phyloP scores from a whole-genome alignment of 169 alveolate species.

The Perkinsus chesapeaki region DNA sequence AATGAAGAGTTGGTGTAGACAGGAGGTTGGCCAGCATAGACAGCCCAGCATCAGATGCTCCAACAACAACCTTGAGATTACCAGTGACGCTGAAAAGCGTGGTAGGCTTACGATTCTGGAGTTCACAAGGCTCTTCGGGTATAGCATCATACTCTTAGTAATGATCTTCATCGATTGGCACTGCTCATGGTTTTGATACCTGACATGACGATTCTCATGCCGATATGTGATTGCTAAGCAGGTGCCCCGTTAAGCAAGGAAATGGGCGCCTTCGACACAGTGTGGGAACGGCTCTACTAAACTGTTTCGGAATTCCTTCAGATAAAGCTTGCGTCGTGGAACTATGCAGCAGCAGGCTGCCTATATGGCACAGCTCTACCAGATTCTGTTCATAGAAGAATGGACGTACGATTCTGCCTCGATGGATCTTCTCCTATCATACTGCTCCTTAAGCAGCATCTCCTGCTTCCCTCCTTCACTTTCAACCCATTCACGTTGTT shows the following conservation, averaged over 20 bases:
- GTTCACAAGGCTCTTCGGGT: background rate
- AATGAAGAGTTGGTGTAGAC: slow-evolving; percentile 60
- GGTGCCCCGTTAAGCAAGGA: no score
- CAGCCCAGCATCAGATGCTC: slow-evolving; percentile 76
- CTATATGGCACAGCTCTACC: background rate
- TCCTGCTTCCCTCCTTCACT: background rate
- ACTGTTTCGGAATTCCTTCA: no score
- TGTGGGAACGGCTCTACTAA: no score
- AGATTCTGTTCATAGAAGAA: background rate
- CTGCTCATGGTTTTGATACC: background rate
- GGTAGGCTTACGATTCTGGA: background rate
- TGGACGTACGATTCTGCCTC: background rate
- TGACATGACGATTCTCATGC: no score
- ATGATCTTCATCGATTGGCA: background rate
- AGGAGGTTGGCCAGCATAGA: slow-evolving; percentile 69
- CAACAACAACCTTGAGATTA: slow-evolving; percentile 52
- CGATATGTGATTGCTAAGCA: no score
- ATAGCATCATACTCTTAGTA: background rate
- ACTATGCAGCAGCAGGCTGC: no score
- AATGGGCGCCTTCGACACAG: no score
- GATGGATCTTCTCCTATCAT: background rate
- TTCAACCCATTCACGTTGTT: background rate
- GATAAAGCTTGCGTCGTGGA: no score
- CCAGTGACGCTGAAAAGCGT: background rate
- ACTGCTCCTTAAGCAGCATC: background rate